Base-by-base conservation (phyloP, 192 early-diverging fungal genomes). In the Coemansia sp. region DNA sequence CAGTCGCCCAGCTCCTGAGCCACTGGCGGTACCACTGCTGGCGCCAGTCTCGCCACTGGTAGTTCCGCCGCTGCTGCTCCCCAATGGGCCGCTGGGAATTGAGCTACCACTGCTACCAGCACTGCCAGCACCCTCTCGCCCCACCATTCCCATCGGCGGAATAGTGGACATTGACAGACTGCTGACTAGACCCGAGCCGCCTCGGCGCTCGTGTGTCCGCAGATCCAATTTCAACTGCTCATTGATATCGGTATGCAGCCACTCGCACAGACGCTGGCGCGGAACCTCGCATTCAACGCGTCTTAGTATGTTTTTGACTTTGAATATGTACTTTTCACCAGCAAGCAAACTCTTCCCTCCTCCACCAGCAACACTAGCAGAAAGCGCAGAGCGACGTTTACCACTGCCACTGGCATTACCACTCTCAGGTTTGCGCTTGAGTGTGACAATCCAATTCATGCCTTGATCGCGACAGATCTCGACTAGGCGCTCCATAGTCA, bases 381-480 rank as follows among this genome's bases (percentile, higher is more conserved):
- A n/a, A 7, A 6, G 21, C 19, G n/a, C 24, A 52, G 10, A 23
- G 19, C 60, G 55, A 5, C 27, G 47, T n/a, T 28, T 44, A 44
- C 30, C 19, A 19, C 44, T 49, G 28, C 38, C 38, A 44, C 38
- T 44, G 9, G 12, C 38, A 44, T 44, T 44, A 1, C 38, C 38
- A 14, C 26, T 51, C n/a, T 31, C 34, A 5, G 69, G 63, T 27
- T 60, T 65, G 57, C 68, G 71, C 56, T 89, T 92, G 6, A 92
- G 68, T 38, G 88, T 89, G 9, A 90, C 87, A 49, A 92, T 87
- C 90, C 90, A 92, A 74, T 88, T 90, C 61, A 92, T 90, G 19
- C 87, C 85, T 50, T 85, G 82, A 24, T 87, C 84, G 26, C 78
- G 74, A 69, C 90, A 92, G 7, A 83, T 76, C 5, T 73, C 76